phyloP scores from a whole-genome alignment of 2,329 filamentous ascomycete species.

The Aspergillus intermedius region DNA sequence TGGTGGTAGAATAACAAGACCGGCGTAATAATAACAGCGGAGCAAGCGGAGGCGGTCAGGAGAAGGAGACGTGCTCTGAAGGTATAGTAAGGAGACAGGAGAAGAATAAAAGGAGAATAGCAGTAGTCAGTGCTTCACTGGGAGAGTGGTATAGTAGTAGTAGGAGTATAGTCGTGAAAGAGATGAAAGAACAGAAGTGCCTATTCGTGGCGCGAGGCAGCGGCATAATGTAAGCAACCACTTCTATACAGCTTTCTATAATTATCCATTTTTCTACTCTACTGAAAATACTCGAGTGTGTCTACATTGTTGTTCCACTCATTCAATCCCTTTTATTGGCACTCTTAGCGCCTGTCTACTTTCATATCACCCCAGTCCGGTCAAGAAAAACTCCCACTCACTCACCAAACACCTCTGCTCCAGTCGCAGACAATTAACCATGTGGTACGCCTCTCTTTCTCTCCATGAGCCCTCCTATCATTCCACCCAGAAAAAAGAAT shows the following conservation, averaged over 20 bases:
- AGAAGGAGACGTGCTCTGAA: no score
- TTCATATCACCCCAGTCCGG: neutral
- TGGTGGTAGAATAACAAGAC: conserved; percentile 6
- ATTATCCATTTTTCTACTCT: neutral
- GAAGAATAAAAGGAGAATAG: neutral
- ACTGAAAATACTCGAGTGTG: neutral
- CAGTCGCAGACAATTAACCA: conserved; percentile 3
- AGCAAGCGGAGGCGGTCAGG: neutral
- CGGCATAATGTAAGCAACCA: neutral
- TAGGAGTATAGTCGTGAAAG: neutral
- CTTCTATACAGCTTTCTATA: neutral
- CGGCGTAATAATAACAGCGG: neutral
- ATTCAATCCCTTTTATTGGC: no score
- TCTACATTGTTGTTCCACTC: neutral
- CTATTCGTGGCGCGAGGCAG: neutral
- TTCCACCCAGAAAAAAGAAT: neutral
- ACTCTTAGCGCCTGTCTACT: no score
- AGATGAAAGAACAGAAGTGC: neutral
- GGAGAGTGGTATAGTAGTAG: neutral
- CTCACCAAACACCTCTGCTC: no score
- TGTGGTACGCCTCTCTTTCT: conserved; percentile 21
- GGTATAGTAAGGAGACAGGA: neutral
- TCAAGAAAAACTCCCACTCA: neutral
- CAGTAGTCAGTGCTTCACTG: neutral
- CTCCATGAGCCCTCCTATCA: neutral